phyloP scores from a whole-genome alignment of 1,139 yeast species.

The Suzukiozyma palmioleophila region DNA sequence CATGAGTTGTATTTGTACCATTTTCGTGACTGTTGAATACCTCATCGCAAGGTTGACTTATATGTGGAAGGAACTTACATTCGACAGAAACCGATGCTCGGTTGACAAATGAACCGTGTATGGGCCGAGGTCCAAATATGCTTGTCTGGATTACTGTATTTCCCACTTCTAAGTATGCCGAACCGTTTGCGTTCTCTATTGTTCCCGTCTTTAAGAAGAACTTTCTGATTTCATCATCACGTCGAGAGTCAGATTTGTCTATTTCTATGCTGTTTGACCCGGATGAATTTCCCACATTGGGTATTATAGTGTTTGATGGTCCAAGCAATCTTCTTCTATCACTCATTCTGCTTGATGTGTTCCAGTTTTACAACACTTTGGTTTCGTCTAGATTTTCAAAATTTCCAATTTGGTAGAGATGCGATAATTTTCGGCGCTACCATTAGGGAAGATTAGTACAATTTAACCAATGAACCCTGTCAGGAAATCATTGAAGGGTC shows the following conservation, averaged over 20 bases:
- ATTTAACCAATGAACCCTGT: too few relatives aligned
- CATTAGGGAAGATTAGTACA: too few relatives aligned
- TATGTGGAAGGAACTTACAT: conserved; percentile 53
- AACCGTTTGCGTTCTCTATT: conserved; percentile 76
- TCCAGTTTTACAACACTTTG: background rate
- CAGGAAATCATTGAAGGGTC: too few relatives aligned
- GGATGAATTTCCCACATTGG: conserved; percentile 23
- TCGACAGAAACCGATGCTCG: conserved; percentile 68
- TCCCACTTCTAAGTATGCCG: conserved; percentile 71
- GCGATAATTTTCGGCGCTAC: conserved; percentile 1
- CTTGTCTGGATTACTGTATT: conserved; percentile 62
- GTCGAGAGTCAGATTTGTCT: conserved; percentile 1
- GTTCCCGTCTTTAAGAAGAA: conserved; percentile 56
- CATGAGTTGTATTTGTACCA: conserved; percentile 19
- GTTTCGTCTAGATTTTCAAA: background rate
- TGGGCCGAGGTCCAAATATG: conserved; percentile 88
- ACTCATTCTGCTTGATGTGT: conserved; percentile 15
- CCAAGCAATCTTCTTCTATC: conserved; percentile 75
- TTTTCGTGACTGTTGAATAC: conserved; percentile 16
- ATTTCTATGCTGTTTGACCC: conserved; percentile 6
- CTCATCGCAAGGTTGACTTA: conserved; percentile 35
- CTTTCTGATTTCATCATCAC: conserved; percentile 24
- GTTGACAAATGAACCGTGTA: conserved; percentile 68
- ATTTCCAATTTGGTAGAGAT: background rate
- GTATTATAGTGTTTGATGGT: conserved; percentile 54